Conservation (phyloP, 2,329 filamentous ascomycete species). For the Annulohypoxylon truncatum region DNA sequence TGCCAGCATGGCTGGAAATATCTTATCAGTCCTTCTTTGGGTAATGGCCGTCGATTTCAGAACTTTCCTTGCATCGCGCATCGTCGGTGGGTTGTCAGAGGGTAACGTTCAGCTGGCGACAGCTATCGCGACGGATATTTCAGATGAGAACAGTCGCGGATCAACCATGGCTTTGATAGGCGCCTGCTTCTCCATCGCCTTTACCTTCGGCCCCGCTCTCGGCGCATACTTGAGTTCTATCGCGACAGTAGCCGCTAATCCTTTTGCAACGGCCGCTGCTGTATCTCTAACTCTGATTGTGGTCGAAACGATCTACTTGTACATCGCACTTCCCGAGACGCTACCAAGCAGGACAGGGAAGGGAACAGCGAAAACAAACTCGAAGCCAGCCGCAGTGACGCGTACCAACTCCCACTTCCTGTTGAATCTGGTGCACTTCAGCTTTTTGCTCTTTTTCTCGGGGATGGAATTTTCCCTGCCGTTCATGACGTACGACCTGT, state of each 20-base stretch:
- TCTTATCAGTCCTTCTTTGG: slow-evolving; percentile 93
- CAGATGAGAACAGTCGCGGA: slow-evolving; percentile 83
- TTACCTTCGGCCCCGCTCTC: slow-evolving; percentile 93
- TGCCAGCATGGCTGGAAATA: slow-evolving; percentile 92
- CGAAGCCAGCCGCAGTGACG: slow-evolving; percentile 48
- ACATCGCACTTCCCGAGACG: slow-evolving; percentile 86
- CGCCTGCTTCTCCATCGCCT: slow-evolving; percentile 95
- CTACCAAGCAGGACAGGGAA: slow-evolving; percentile 67
- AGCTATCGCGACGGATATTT: slow-evolving; percentile 96
- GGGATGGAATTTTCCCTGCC: slow-evolving; percentile 98
- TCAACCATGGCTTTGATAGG: slow-evolving; percentile 97
- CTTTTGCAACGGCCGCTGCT: slow-evolving; percentile 91
- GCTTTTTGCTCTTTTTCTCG: slow-evolving; percentile 96
- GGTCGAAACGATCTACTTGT: slow-evolving; percentile 88
- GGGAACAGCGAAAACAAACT: slow-evolving; percentile 42
- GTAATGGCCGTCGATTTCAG: slow-evolving; percentile 93
- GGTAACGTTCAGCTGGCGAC: slow-evolving; percentile 97
- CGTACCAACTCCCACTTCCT: slow-evolving; percentile 86
- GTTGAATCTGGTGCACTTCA: slow-evolving; percentile 86
- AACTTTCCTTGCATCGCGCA: slow-evolving; percentile 91
- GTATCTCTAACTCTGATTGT: slow-evolving; percentile 89
- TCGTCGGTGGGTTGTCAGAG: slow-evolving; percentile 94
- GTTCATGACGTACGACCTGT: slow-evolving; percentile 97
- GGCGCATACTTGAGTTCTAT: slow-evolving; percentile 87
- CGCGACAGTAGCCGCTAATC: slow-evolving; percentile 83